These are phyloP conservation scores for Acacia concinna DNA, from an alignment of 331 rosid species.

Conservation along the genomic window DNA sequence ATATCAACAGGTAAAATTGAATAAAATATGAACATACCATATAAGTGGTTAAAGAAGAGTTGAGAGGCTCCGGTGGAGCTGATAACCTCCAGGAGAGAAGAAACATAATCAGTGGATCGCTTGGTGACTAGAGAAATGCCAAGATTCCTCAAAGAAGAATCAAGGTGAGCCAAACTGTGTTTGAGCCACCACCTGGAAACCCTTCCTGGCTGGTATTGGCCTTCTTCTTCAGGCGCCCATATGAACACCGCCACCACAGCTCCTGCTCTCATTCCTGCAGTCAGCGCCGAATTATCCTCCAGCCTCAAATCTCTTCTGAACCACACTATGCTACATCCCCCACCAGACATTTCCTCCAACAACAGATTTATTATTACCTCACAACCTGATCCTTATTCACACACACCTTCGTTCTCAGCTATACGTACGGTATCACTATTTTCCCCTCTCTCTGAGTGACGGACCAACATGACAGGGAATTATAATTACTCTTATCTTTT, in stretches of 20 bases:
- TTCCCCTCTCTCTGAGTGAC: background rate
- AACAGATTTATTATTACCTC: constrained; percentile 3
- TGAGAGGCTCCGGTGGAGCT: constrained; percentile 84
- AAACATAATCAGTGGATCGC: constrained; percentile 68
- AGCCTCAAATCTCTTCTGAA: constrained; percentile 96
- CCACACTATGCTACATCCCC: constrained; percentile 94
- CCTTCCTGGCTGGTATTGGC: constrained; percentile 76
- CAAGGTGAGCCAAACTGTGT: constrained; percentile 79
- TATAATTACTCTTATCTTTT: constrained; percentile 32
- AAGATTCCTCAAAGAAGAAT: constrained; percentile 69
- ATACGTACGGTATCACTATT: constrained; percentile 18
- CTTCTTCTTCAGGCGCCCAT: constrained; percentile 97
- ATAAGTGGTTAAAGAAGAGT: constrained; percentile 82
- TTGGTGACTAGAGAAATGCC: constrained; percentile 77
- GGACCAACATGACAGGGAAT: constrained; percentile 18
- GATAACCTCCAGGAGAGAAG: constrained; percentile 75
- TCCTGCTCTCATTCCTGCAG: constrained; percentile 83
- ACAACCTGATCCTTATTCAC: constrained; percentile 27
- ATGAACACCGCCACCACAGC: constrained; percentile 76
- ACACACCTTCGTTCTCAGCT: constrained; percentile 35
- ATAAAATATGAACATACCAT: constrained; percentile 51
- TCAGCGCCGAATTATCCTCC: constrained; percentile 85
- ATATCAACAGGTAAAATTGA: constrained; percentile 9
- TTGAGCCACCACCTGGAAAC: constrained; percentile 98
- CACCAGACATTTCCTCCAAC: constrained; percentile 65